Percentiles rank a stretch among this genome's conserved stretches.
Evolutionary conservation across 768 basidiomycete species (phyloP).

Genomic region (Pleurotus eryngii): DNA sequence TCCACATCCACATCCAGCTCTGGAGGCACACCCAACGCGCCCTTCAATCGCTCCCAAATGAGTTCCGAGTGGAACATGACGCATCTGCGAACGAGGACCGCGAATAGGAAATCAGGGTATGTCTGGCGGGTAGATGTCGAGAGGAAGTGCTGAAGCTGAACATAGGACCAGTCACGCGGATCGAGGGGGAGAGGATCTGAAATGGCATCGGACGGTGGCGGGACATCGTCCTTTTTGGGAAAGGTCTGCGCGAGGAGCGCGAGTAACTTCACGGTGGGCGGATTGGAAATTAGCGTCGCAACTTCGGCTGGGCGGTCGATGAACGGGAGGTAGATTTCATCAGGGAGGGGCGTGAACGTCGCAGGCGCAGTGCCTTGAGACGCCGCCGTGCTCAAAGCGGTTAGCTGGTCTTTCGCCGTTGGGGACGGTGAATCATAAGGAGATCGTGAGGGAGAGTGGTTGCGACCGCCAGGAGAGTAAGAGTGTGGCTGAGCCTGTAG

Average conservation of each 20-base stretch:
- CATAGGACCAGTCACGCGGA: slow-evolving; percentile 68
- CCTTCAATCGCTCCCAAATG: slow-evolving; percentile 90
- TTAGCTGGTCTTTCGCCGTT: slow-evolving; percentile 7
- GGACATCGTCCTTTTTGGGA: slow-evolving; percentile 24
- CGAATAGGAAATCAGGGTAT: slow-evolving; percentile 72
- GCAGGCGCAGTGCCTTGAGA: slow-evolving; percentile 34
- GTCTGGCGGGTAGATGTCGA: slow-evolving; percentile 58
- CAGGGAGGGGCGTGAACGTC: slow-evolving; percentile 72
- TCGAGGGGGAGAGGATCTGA: slow-evolving; percentile 40
- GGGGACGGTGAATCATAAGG: slow-evolving; percentile 18
- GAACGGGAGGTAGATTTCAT: slow-evolving; percentile 81
- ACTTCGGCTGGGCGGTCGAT: slow-evolving; percentile 82
- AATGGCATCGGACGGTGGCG: slow-evolving; percentile 17
- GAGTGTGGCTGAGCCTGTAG: background rate
- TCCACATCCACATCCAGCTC: slow-evolving; percentile 69
- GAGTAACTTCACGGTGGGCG: slow-evolving; percentile 68
- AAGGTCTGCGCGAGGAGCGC: slow-evolving; percentile 74
- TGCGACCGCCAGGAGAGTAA: slow-evolving; percentile 8
- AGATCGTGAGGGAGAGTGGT: slow-evolving; percentile 13
- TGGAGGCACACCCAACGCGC: slow-evolving; percentile 81
- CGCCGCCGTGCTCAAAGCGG: background rate
- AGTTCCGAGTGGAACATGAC: slow-evolving; percentile 77
- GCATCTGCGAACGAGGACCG: slow-evolving; percentile 67
- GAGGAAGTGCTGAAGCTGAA: slow-evolving; percentile 67
- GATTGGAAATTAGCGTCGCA: slow-evolving; percentile 55